Evolutionary conservation across 2,329 filamentous ascomycete genomes (phyloP), one percentile per base, ranked within the genome.

Genomic region (Talaromyces islandicus): DNA sequence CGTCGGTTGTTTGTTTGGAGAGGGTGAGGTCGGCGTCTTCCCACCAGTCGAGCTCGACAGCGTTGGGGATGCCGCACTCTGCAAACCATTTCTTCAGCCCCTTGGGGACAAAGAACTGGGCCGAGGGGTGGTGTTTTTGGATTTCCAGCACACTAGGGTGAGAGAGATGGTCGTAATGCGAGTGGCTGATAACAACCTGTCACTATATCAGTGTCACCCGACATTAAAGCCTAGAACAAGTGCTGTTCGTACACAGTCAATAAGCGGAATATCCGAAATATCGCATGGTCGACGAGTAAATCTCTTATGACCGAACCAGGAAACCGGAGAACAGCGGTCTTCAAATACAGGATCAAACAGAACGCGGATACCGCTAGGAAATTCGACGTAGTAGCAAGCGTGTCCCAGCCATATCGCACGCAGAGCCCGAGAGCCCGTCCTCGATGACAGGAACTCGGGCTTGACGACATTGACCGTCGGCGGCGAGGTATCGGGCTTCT

Each of bases 331-430:
- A 76, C 91, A 95, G 69, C 90, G 85, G 63, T 90, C 84, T 71
- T 91, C 89, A 67, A 95, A 94, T 53, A 96, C 91, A 4, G 91
- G 91, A 71, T 95, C 91, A 71, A 95, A 95, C 7, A 96, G 83
- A 14, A 93, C 89, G 61, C 91, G 86, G 59, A 96, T 78, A 1
- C 91, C 91, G 12, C 83, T 83, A 5, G 91, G 90, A 69, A 90
- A 95, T 73, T 95, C 91, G 68, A 93, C 83, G 68, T 89, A 91
- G 77, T 91, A 94, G 78, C 90, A 95, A 7, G 91, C 91, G 71
- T 96, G 92, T 53, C 92, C 92, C 5, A 96, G 85, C 91, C 91
- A 96, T 38, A 91, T 96, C 21, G 91, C 89, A 57, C 90, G 85
- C 32, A 63, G 19, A 43, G 61, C 52, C 30, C 53, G 52, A 4